Percentiles rank a stretch among this genome's conserved stretches.
Conservation (phyloP, 495 filamentous ascomycete genomes). For the Terfezia claveryi region DNA sequence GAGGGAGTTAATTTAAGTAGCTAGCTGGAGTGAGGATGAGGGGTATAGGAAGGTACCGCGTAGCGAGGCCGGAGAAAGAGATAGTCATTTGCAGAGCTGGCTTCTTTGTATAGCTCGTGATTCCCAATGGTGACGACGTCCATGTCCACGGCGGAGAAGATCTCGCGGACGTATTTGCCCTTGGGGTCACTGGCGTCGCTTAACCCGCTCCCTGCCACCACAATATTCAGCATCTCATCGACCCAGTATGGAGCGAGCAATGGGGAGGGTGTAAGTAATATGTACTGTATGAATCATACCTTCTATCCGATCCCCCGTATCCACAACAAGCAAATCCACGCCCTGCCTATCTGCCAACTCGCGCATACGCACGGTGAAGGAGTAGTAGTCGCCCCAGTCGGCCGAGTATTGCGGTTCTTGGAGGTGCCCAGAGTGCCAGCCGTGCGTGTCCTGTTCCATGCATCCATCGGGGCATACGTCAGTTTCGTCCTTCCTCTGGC, state of each 20-base stretch:
- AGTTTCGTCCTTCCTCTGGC: neutral
- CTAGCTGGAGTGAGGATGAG: neutral
- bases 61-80: slow-evolving; percentile 57
- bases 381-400: slow-evolving; percentile 96
- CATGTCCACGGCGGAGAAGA: slow-evolving; percentile 58
- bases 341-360: slow-evolving; percentile 53
- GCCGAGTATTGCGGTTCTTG: slow-evolving; percentile 82
- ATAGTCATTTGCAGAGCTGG: slow-evolving; percentile 57
- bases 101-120: slow-evolving; percentile 75
- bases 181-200: slow-evolving; percentile 79
- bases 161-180: slow-evolving; percentile 67
- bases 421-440: slow-evolving; percentile 86
- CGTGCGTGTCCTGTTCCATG: slow-evolving; percentile 45
- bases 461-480: neutral
- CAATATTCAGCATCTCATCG: neutral
- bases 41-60: neutral
- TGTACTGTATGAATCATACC: slow-evolving; percentile 16
- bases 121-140: slow-evolving; percentile 82
- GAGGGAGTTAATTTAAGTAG: slow-evolving; percentile 18
- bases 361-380: slow-evolving; percentile 65
- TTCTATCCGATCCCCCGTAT: slow-evolving; percentile 86
- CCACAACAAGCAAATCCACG: slow-evolving; percentile 66
- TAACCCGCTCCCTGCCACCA: slow-evolving; percentile 47
- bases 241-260: too few relatives aligned
- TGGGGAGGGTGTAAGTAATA: neutral